Evolutionary conservation across 2,329 filamentous ascomycete species (phyloP), one percentile per base, ranked within the genome.

Genomic region (Nectriaceae sp.): DNA sequence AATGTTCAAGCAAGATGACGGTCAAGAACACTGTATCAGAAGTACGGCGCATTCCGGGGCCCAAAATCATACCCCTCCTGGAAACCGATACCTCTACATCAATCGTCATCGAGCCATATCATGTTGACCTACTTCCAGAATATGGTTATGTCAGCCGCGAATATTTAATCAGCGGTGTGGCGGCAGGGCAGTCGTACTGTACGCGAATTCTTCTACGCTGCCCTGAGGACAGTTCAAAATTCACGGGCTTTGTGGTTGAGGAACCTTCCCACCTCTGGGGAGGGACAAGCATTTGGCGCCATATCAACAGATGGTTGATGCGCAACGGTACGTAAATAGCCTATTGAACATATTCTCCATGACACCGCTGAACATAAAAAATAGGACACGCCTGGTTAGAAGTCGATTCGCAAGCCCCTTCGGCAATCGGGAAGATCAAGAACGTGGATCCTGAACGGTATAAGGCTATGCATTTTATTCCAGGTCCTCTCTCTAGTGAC

Each of bases 221-320:
- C 21, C 52, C 54, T 5, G 44, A 40, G 2, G 43, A 52, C 29
- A 15, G 3, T 19, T 21, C 29, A 15, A 21, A 40, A 8, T 56
- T 52, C 43, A 46, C 52, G 6, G 49, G 52, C 13, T 54, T 56
- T 11, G 49, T 49, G 6, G 49, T 54, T 1, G 37, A 50, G 21
- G 54, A 56, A 31, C 54, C 54, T 2, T 56, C 51, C 1, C 54
- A 56, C 36, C 35, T 56, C 3, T 56, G 54, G 49, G 51, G 54
- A 11, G 54, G 54, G 44, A 56, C 54, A 4, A 56, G 54, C n/a
- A 49, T 56, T 18, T 56, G 54, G 54, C 49, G 54, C 18, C 49
- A 54, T 33, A 49, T 46, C 18, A 56, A 44, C 33, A 46, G 54
- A 21, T 56, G 54, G 54, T n/a, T 56, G 8, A 56, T 56, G 54